Conservation (phyloP, 2,329 filamentous ascomycete species). For the Pseudogymnoascus sp. region DNA sequence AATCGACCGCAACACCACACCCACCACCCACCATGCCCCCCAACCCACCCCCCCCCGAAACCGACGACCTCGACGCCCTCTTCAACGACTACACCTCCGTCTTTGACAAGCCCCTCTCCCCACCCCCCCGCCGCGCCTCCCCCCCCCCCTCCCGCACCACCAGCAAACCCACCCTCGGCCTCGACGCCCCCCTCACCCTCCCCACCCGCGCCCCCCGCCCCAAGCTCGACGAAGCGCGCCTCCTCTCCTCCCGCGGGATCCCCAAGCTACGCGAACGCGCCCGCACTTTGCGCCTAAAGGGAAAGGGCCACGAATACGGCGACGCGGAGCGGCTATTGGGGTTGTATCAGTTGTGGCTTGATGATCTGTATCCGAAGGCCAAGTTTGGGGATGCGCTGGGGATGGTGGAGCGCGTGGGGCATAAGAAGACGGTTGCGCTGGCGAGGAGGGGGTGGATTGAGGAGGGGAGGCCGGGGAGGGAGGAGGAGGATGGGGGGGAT, state of each 20-base stretch:
- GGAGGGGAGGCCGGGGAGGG: slow-evolving; percentile 51
- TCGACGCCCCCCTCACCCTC: slow-evolving; percentile 73
- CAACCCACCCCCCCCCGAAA: slow-evolving; percentile 21
- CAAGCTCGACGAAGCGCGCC: slow-evolving; percentile 78
- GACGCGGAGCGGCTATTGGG: slow-evolving; percentile 75
- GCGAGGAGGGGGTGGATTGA: slow-evolving; percentile 79
- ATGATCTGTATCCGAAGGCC: slow-evolving; percentile 89
- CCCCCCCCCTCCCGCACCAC: slow-evolving; percentile 12
- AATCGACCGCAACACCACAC: background rate
- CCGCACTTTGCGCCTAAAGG: slow-evolving; percentile 69
- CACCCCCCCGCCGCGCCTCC: slow-evolving; percentile 23
- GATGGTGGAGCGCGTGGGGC: slow-evolving; percentile 90
- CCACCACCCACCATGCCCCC: background rate
- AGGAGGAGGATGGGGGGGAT: slow-evolving; percentile 22
- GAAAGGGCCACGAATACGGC: slow-evolving; percentile 92
- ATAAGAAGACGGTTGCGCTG: slow-evolving; percentile 67
- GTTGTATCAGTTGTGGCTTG: slow-evolving; percentile 93
- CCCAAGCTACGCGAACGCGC: slow-evolving; percentile 69
- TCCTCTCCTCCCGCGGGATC: slow-evolving; percentile 78
- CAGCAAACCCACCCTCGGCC: slow-evolving; percentile 45
- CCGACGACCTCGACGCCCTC: slow-evolving; percentile 54
- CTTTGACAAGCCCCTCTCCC: slow-evolving; percentile 19
- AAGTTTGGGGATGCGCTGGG: slow-evolving; percentile 82
- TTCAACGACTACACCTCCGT: slow-evolving; percentile 44
- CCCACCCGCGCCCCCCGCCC: slow-evolving; percentile 63